Evolutionary conservation across 805 yeast species (phyloP), one percentile per base, ranked within the genome.

Genomic region (Cyberlindnera japonica): DNA sequence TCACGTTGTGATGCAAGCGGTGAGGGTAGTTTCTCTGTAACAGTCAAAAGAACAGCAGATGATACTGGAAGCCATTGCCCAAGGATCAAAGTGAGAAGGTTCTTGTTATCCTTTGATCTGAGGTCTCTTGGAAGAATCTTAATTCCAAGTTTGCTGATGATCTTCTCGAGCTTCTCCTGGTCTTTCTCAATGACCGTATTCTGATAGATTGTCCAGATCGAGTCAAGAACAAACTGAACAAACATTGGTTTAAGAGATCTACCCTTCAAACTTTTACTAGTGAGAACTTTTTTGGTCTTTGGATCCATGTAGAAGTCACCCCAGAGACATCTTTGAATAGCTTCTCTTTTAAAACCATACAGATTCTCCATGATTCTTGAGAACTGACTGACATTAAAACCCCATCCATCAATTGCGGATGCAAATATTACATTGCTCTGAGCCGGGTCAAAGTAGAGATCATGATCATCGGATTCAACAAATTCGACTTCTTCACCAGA

Each of bases 401-500:
- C 99, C 98, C 99, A 93, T 11, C 98, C 98, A 64, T 93, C 99
- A 15, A 84, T 71, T 1, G 99, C 99, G 21, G 81, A 72, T 1
- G 95, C 91, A 67, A 91, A 91, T 0, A 91, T 77, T 5, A 91
- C 96, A 56, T 91, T 91, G 57, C 88, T 88, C 49, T 77, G 74
- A 37, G 83, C 85, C 0, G 99, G 99, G 14, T 86, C 73, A 48
- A 91, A 91, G 58, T 90, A 90, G 19, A 90, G 64, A 52, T 81
- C 95, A 25, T 81, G 76, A 59, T 90, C 98, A 49, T 79, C 84
- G 44, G 73, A 74, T 50, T 87, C 96, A 17, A 81, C 72, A 54
- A 71, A 85, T 40, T 81, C 83, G 25, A 72, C 72, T 13, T 71
- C 70, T 13, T 56, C 65, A 15, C 47, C 65, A 14, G 62, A 58